Percentiles rank a stretch among this genome's conserved stretches.
phyloP scores from a whole-genome alignment of 108 stramenopile genomes.

The Nitzschia sp. region DNA sequence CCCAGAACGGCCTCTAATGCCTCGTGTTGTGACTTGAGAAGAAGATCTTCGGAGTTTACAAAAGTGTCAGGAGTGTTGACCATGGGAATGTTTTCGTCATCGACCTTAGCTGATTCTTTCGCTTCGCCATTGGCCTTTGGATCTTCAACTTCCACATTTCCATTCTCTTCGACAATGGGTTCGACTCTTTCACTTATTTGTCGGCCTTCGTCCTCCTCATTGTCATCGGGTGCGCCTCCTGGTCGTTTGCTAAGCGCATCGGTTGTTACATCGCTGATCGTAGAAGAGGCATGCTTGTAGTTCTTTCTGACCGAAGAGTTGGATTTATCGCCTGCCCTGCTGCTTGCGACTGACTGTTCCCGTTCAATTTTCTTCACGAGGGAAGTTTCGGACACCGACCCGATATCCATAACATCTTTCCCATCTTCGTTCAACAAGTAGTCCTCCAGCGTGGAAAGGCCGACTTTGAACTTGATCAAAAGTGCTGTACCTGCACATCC shows the following conservation, averaged over 20 bases:
- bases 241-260: background rate
- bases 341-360: background rate
- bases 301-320: background rate
- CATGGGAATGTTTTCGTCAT: constrained; percentile 4
- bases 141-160: constrained; percentile 3
- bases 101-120: constrained; percentile 4
- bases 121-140: background rate
- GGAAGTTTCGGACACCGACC: background rate
- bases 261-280: background rate
- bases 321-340: background rate
- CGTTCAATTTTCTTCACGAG: constrained; percentile 5
- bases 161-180: constrained; percentile 7
- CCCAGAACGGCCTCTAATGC: constrained; percentile 47
- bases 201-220: constrained; percentile 14
- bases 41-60: background rate
- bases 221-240: background rate
- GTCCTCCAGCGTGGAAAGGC: constrained; percentile 14
- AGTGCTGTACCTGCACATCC: constrained; percentile 47
- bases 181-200: constrained; percentile 3
- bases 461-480: constrained; percentile 48
- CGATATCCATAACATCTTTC: background rate
- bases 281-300: constrained; percentile 4
- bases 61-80: constrained; percentile 6
- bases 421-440: background rate
- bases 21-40: background rate